Percentiles rank a stretch among this genome's conserved stretches.
These are phyloP conservation scores for Cephaloascus fragrans DNA, from an alignment of 805 yeast genomes.

Conservation along the genomic window DNA sequence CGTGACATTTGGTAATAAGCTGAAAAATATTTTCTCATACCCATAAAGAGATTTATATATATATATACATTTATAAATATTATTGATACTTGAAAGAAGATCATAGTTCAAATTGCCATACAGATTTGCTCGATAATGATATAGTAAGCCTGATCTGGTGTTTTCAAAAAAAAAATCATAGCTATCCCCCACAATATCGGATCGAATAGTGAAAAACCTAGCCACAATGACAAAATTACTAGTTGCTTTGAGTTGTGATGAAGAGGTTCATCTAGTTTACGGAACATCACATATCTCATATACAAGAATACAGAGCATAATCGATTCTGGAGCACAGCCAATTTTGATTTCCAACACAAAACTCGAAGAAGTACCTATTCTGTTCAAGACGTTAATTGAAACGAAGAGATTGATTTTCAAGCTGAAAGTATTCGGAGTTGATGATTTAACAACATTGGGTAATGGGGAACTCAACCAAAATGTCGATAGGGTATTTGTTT, in stretches of 20 bases:
- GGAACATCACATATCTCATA: slow-evolving; percentile 40
- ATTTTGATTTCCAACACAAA: slow-evolving; percentile 30
- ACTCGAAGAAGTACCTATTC: slow-evolving; percentile 11
- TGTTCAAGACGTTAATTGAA: slow-evolving; percentile 14
- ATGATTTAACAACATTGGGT: slow-evolving; percentile 48
- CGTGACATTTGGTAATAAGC: slow-evolving; percentile 1
- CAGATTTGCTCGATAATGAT: too few relatives aligned
- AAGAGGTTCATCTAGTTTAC: slow-evolving; percentile 47
- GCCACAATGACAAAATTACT: slow-evolving; percentile 17
- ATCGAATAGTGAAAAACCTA: too few relatives aligned
- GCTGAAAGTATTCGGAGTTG: slow-evolving; percentile 21
- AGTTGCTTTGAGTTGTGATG: slow-evolving; percentile 32
- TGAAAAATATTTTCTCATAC: background rate
- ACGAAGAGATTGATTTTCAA: slow-evolving; percentile 16
- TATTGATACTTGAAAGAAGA: too few relatives aligned
- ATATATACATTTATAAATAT: too few relatives aligned
- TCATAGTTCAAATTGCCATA: too few relatives aligned
- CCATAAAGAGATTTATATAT: too few relatives aligned
- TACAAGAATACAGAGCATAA: slow-evolving; percentile 35
- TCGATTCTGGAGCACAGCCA: slow-evolving; percentile 48
- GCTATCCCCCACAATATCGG: too few relatives aligned
- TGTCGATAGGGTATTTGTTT: slow-evolving; percentile 72
- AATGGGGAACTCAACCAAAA: slow-evolving; percentile 49
- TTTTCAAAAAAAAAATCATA: too few relatives aligned
- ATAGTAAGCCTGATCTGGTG: background rate